These are phyloP conservation scores for Parietichytrium sp. DNA, from an alignment of 108 stramenopile species.

Conservation along the genomic window DNA sequence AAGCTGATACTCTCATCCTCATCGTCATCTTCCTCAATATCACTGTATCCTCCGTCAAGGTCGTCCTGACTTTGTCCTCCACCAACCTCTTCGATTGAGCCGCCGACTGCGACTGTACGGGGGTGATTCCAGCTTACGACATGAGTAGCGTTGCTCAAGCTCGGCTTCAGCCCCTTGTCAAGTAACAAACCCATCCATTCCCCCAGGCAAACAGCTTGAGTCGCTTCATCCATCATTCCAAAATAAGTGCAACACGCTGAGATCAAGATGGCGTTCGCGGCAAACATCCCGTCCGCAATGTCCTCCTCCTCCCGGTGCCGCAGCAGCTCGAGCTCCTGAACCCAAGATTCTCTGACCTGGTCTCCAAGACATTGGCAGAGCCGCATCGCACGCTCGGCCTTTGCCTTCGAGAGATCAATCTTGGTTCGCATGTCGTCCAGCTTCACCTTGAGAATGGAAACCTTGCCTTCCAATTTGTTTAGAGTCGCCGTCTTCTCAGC, in stretches of 20 bases:
- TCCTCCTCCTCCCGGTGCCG: constrained; percentile 25
- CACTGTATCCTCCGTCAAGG: not conserved
- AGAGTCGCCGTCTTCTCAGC: not conserved
- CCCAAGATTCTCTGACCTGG: not conserved
- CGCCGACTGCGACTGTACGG: not conserved
- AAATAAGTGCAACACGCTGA: not conserved
- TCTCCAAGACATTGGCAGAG: constrained; percentile 3
- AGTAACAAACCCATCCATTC: constrained; percentile 11
- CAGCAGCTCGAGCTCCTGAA: not conserved
- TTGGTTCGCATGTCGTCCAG: not conserved
- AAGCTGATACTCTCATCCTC: not conserved
- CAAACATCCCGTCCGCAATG: constrained; percentile 4
- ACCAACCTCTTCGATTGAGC: not conserved
- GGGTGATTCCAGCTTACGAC: constrained; percentile 8
- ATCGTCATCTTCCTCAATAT: too few relatives aligned
- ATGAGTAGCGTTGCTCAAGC: not conserved
- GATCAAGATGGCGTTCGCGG: constrained; percentile 2
- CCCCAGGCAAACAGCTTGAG: not conserved
- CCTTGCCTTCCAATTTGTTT: too few relatives aligned
- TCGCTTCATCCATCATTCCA: not conserved
- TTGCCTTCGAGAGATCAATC: not conserved
- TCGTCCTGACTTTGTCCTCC: not conserved
- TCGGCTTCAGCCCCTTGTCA: not conserved
- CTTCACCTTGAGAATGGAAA: not conserved
- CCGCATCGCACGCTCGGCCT: not conserved